A percentile compares a stretch with the other conserved stretches of the same genome.
phyloP scores from a whole-genome alignment of 176 grass and related monocot genomes.

The sorghum (Sorghum bicolor) region Sorghum_bicolor_NCBIv3 NC_012879.2:7880001-7880500 shows the following conservation, averaged over 20 bases:
- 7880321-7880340: too few species aligned
- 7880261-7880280: too few species aligned
- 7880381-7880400: too few species aligned
- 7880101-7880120: not conserved
- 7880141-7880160: not conserved
- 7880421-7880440: not conserved
- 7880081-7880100: not conserved
- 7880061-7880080: not conserved
- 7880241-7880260: too few species aligned
- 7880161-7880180: not conserved
- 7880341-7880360: too few species aligned
- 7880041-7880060: slow-evolving; percentile 26
- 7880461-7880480: not conserved
- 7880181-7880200: not conserved
- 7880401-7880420: not conserved
- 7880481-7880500: not conserved
- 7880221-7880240: too few species aligned
- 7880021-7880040: not conserved
- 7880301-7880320: too few species aligned
- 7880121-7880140: not conserved
- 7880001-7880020: not conserved
- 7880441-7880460: not conserved
- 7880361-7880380: too few species aligned
- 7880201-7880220: not conserved
- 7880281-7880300: too few species aligned